These are phyloP conservation scores for Fusarium dlaminii DNA, from an alignment of 2,329 filamentous ascomycete genomes.

Conservation along the genomic window DNA sequence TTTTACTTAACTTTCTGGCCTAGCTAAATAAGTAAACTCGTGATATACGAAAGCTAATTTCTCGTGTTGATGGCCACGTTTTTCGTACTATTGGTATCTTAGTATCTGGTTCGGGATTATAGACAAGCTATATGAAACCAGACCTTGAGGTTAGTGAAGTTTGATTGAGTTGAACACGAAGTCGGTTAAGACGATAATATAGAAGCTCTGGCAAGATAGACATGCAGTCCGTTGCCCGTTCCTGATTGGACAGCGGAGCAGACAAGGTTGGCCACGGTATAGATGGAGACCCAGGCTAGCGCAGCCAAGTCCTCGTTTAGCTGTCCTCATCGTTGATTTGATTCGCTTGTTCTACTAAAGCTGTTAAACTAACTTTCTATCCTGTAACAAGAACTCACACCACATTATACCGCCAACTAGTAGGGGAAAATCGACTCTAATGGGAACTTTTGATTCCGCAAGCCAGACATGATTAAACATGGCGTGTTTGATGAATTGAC, in stretches of 20 bases:
- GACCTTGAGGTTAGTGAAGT: neutral
- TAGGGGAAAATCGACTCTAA: neutral
- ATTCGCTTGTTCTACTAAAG: neutral
- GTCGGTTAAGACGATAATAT: neutral
- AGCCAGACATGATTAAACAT: neutral
- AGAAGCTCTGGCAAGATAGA: neutral
- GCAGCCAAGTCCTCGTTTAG: neutral
- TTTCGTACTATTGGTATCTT: neutral
- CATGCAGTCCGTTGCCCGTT: neutral
- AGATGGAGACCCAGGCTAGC: neutral
- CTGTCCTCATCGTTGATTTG: neutral
- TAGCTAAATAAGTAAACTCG: neutral
- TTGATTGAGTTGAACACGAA: neutral
- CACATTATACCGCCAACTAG: neutral
- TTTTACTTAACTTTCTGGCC: neutral
- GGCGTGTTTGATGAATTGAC: neutral
- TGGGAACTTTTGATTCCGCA: neutral
- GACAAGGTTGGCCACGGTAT: neutral
- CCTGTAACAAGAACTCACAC: neutral
- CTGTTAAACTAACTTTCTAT: neutral
- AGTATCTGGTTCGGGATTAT: too few species aligned
- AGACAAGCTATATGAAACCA: too few species aligned
- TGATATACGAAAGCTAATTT: neutral
- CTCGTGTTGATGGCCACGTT: neutral
- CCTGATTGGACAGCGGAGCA: neutral